A percentile compares a stretch with the other conserved stretches of the same genome.
These are phyloP conservation scores for Mycena kentingensis DNA, from an alignment of 768 basidiomycete genomes.

Conservation along the genomic window DNA sequence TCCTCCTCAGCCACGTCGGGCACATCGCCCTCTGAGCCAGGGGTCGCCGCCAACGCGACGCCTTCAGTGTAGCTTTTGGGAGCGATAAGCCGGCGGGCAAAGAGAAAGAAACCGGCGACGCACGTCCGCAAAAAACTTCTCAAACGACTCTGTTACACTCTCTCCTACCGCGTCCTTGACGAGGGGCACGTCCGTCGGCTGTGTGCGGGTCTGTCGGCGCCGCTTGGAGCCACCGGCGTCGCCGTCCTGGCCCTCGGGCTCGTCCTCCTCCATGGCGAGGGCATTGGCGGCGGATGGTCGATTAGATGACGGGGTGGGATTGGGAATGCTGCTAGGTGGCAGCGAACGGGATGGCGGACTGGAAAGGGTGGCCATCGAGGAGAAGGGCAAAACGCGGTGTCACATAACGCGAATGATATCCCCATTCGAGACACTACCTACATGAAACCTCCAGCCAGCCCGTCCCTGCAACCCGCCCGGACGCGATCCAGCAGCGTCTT, in stretches of 20 bases:
- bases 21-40: constrained; percentile 68
- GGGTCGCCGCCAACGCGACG: constrained; percentile 77
- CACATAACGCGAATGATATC: constrained; percentile 16
- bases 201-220: constrained; percentile 48
- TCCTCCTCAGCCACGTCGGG: constrained; percentile 60
- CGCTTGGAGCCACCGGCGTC: constrained; percentile 38
- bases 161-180: constrained; percentile 96
- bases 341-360: constrained; percentile 23
- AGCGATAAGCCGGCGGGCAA: constrained; percentile 12
- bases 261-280: constrained; percentile 56
- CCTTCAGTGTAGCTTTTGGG: constrained; percentile 79
- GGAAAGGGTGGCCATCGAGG: constrained; percentile 7
- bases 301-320: constrained; percentile 38
- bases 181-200: constrained; percentile 72
- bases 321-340: constrained; percentile 51
- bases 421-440: too few species aligned
- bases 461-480: too few species aligned
- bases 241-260: constrained; percentile 46
- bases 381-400: constrained; percentile 9
- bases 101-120: constrained; percentile 30
- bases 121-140: constrained; percentile 90
- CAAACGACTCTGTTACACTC: constrained; percentile 90
- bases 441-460: too few species aligned
- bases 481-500: too few species aligned
- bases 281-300: constrained; percentile 53